phyloP scores from a whole-genome alignment of 257 asterid genomes.

The Fraxinus anomala region DNA sequence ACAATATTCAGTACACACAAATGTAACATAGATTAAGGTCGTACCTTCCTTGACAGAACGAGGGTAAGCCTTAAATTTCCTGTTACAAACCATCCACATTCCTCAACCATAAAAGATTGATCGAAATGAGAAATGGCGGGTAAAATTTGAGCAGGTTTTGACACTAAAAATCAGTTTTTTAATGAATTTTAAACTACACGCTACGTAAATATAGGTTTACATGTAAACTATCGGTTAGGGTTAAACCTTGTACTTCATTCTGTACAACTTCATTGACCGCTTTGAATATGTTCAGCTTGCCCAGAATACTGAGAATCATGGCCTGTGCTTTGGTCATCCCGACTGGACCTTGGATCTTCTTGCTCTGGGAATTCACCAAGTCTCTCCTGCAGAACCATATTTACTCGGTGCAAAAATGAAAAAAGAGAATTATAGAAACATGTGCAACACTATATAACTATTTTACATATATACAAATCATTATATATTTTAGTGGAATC shows the following conservation, averaged over 20 bases:
- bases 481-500: not conserved
- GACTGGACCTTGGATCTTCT: slow-evolving; percentile 64
- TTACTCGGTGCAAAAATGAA: not conserved
- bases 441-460: not conserved
- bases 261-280: slow-evolving; percentile 40
- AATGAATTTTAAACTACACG: slow-evolving; percentile 49
- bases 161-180: slow-evolving; percentile 42
- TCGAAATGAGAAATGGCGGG: slow-evolving; percentile 39
- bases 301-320: slow-evolving; percentile 39
- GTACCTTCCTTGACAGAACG: slow-evolving; percentile 40
- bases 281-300: slow-evolving; percentile 29
- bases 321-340: slow-evolving; percentile 47
- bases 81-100: slow-evolving; percentile 44
- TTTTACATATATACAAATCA: not conserved
- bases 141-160: slow-evolving; percentile 32
- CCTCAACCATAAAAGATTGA: slow-evolving; percentile 58
- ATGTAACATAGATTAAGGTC: slow-evolving; percentile 34
- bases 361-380: slow-evolving; percentile 65
- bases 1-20: slow-evolving; percentile 37
- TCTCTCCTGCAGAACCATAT: slow-evolving; percentile 61
- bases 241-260: slow-evolving; percentile 43
- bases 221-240: slow-evolving; percentile 54
- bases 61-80: slow-evolving; percentile 38
- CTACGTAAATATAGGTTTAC: slow-evolving; percentile 40
- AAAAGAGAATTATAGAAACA: not conserved